Evolutionary conservation across 1,139 yeast species (phyloP), one percentile per base, ranked within the genome.

Genomic region (Pneumocystis carinii): DNA sequence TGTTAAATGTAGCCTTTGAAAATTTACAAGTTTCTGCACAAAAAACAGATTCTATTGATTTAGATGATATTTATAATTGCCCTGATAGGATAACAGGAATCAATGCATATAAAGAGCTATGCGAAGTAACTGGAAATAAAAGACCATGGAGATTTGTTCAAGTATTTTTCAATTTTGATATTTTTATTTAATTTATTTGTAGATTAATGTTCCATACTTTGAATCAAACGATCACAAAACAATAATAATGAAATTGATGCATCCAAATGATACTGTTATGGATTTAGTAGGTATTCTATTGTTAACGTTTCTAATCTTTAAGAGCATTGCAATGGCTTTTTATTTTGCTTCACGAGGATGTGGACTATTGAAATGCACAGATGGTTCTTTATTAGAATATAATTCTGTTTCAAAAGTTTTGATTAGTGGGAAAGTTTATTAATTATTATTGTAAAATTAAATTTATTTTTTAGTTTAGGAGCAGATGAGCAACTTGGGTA

Each of bases 1-100:
- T 92, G n/a, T 72, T 94, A n/a, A 90, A 92, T 64, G 98, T 94
- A 2, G 95, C 96, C 0, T 92, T 92, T 73, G 92, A 87, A 67
- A 92, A 90, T 69, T 92, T 90, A n/a, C 78, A 64, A 84, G 62
- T 27, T 27, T 62, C 39, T 56, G 58, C 32, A 53, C 63, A 19
- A 53, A 48, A 19, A 53, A 48, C 36, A 35, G 27, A 35, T 24
- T 29, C 59, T n/a, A 38, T 35, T 27, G 24, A 38, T 32, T 38
- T 35, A 0, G 74, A 81, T 39, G 64, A 69, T n/a, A 70, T 73
- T 0, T 75, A 67, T 63, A 81, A 81, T 38, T 86, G 95, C 1
- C 98, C 98, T 0, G 99, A 92, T 74, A 75, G 98, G 59, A 75
- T 78, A 64, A 75, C 92, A 14, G 95, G 95, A 0, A 73, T 77